Evolutionary conservation across 2,329 filamentous ascomycete species (phyloP).

Genomic region (Leptodontidium sp.): DNA sequence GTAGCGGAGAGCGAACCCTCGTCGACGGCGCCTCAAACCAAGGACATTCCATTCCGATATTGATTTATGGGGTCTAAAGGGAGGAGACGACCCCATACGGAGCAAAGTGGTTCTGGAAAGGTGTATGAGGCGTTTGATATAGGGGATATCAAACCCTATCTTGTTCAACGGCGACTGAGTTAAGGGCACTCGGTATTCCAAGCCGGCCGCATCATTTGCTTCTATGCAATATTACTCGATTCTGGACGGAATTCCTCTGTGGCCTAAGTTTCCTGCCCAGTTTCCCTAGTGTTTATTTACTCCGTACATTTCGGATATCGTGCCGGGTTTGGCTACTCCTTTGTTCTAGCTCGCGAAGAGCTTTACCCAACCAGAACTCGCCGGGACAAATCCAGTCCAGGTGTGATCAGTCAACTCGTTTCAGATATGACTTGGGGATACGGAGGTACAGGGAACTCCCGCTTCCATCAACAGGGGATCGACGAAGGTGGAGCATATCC

Average conservation of each 20-base stretch:
- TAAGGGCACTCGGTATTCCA: neutral
- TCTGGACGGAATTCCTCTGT: neutral
- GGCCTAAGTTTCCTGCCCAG: neutral
- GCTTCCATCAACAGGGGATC: slow-evolving; percentile 27
- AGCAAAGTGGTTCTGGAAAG: neutral
- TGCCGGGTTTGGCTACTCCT: neutral
- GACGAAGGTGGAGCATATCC: slow-evolving; percentile 29
- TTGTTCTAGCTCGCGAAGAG: neutral
- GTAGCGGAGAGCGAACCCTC: neutral
- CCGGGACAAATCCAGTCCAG: slow-evolving; percentile 14
- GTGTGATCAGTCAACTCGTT: slow-evolving; percentile 25
- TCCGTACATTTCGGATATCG: neutral
- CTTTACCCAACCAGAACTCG: neutral
- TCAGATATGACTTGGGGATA: slow-evolving; percentile 22
- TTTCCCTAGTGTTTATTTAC: slow-evolving; percentile 1
- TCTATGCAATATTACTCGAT: neutral
- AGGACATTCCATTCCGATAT: neutral
- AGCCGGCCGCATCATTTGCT: neutral
- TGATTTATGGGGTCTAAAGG: neutral
- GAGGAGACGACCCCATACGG: neutral
- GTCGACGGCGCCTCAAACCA: slow-evolving; percentile 2
- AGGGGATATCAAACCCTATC: neutral
- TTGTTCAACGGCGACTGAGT: neutral
- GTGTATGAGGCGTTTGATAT: neutral
- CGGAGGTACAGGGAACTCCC: slow-evolving; percentile 10